Conservation (phyloP, 352 stramenopile species). For the Peronospora farinosa region DNA sequence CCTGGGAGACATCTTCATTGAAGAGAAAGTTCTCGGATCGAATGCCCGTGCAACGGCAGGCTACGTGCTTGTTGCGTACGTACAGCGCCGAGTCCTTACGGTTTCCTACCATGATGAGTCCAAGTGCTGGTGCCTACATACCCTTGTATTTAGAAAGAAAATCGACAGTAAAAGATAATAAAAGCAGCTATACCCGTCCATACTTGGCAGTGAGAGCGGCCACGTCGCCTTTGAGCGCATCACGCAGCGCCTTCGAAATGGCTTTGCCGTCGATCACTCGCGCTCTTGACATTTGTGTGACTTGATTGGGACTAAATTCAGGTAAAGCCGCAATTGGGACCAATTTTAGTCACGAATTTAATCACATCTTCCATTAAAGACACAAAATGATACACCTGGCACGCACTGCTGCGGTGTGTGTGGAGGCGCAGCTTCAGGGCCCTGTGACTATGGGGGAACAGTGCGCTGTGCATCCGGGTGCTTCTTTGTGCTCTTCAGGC, state of each 20-base stretch:
- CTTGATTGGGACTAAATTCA: too few relatives aligned
- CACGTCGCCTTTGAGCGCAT: constrained; percentile 54
- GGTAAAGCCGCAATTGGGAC: neutral
- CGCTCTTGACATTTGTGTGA: constrained; percentile 17
- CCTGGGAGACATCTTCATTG: constrained; percentile 51
- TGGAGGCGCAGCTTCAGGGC: constrained; percentile 40
- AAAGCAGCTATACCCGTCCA: constrained; percentile 30
- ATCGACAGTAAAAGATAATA: neutral
- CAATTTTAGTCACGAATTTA: neutral
- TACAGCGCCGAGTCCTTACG: constrained; percentile 96
- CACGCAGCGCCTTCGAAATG: constrained; percentile 57
- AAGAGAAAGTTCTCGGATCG: constrained; percentile 85
- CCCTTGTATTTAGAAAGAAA: neutral
- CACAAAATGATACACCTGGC: constrained; percentile 23
- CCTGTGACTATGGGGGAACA: constrained; percentile 33
- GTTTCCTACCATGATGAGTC: constrained; percentile 96
- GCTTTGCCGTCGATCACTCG: constrained; percentile 68
- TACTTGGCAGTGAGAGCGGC: constrained; percentile 41
- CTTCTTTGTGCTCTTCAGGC: constrained; percentile 29
- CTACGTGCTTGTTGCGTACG: constrained; percentile 97
- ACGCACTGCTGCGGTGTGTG: constrained; percentile 39
- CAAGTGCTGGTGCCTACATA: constrained; percentile 88
- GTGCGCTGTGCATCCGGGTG: constrained; percentile 47
- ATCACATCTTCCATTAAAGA: neutral
- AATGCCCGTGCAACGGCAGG: constrained; percentile 92